Evolutionary conservation across 257 asterid genomes (phyloP).

Genomic region (Penstemon eatonii): DNA sequence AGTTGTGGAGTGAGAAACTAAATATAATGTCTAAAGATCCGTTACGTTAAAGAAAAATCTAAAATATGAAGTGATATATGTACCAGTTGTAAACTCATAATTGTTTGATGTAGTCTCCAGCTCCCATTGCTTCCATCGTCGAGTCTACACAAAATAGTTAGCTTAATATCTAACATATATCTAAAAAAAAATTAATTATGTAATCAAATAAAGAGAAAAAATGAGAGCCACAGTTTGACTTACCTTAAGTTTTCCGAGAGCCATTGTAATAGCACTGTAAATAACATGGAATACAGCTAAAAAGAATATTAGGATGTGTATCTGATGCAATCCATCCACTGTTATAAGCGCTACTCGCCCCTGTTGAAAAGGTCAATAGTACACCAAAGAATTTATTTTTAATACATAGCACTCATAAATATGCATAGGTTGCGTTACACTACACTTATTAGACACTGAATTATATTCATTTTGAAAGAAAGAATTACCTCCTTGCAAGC

Average conservation of each 20-base stretch:
- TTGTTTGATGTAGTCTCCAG: slow-evolving; percentile 65
- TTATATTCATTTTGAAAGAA: neutral
- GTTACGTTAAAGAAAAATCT: neutral
- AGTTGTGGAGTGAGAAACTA: neutral
- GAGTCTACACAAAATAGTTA: slow-evolving; percentile 53
- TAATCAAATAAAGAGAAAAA: neutral
- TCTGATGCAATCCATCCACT: slow-evolving; percentile 82
- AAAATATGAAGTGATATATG: neutral
- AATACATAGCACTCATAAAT: too few relatives aligned
- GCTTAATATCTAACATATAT: neutral
- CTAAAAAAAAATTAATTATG: neutral
- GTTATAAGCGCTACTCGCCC: slow-evolving; percentile 59
- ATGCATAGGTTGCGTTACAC: too few relatives aligned
- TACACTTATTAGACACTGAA: too few relatives aligned
- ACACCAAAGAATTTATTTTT: too few relatives aligned
- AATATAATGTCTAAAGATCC: neutral
- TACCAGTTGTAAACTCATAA: slow-evolving; percentile 85
- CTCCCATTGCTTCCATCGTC: slow-evolving; percentile 96
- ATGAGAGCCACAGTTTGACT: neutral
- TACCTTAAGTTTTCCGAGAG: slow-evolving; percentile 89
- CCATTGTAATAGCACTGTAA: slow-evolving; percentile 88
- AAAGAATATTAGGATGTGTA: slow-evolving; percentile 92
- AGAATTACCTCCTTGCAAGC: slow-evolving; percentile 54
- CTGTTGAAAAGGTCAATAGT: slow-evolving; percentile 34
- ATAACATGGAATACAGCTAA: slow-evolving; percentile 80